These are phyloP conservation scores for Avena atlantica DNA, from an alignment of 176 grass and related monocot species.

Conservation along the genomic window DNA sequence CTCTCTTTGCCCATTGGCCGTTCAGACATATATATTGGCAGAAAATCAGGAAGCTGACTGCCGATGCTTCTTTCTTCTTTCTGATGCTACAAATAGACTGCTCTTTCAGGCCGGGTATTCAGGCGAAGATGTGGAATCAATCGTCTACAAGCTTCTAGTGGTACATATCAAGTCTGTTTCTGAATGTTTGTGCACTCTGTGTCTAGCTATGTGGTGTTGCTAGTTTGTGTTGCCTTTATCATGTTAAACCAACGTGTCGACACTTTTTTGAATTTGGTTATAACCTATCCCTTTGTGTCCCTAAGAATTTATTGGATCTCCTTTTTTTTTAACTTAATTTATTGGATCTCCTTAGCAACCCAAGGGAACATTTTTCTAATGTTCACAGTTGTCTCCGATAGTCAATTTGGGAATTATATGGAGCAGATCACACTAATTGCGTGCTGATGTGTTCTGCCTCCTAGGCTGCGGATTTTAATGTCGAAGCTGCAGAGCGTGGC, in stretches of 20 bases:
- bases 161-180: conserved; percentile 44
- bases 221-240: neutral
- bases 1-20: neutral
- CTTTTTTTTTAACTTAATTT: too few relatives aligned
- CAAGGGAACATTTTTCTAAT: too few relatives aligned
- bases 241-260: neutral
- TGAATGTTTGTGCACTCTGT: neutral
- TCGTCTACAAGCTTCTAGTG: conserved; percentile 62
- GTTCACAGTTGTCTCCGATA: neutral
- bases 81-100: conserved; percentile 44
- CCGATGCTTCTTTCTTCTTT: conserved; percentile 39
- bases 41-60: conserved; percentile 1
- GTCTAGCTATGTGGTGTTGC: neutral
- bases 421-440: conserved; percentile 4
- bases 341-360: too few relatives aligned
- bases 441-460: conserved; percentile 35
- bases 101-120: conserved; percentile 69
- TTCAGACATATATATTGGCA: neutral
- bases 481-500: conserved; percentile 59
- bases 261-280: too few relatives aligned
- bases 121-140: conserved; percentile 68
- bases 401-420: neutral
- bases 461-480: conserved; percentile 72
- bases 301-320: too few relatives aligned
- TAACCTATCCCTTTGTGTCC: too few relatives aligned